These are phyloP conservation scores for Papiliotrema terrestris DNA, from an alignment of 1,284 basidiomycete species.

Conservation along the genomic window DNA sequence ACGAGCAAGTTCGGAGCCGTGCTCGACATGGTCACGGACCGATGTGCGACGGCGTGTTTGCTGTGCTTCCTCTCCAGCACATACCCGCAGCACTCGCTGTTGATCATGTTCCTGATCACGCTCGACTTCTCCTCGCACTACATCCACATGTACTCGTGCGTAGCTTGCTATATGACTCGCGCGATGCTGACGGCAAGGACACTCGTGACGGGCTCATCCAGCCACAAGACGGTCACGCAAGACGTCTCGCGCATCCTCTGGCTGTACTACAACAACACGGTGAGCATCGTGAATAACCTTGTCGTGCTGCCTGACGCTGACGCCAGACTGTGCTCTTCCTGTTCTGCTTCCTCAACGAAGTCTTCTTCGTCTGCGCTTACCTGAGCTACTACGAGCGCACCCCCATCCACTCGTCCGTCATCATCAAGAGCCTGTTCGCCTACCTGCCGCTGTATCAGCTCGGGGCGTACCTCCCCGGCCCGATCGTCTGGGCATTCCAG, in stretches of 20 bases:
- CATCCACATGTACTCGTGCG: slow-evolving; percentile 99
- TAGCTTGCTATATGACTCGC: slow-evolving; percentile 5
- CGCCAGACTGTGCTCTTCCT: slow-evolving; percentile 76
- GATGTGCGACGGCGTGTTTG: slow-evolving; percentile 93
- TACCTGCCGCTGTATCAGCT: background rate
- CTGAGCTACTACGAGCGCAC: slow-evolving; percentile 79
- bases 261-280: slow-evolving; percentile 90
- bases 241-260: slow-evolving; percentile 89
- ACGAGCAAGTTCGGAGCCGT: slow-evolving; percentile 96
- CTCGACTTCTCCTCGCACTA: slow-evolving; percentile 98
- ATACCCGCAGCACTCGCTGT: slow-evolving; percentile 75
- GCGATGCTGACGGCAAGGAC: slow-evolving; percentile 59
- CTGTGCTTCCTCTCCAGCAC: slow-evolving; percentile 89
- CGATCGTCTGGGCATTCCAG: slow-evolving; percentile 21
- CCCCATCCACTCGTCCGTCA: slow-evolving; percentile 25
- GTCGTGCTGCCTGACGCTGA: background rate
- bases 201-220: slow-evolving; percentile 83
- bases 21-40: slow-evolving; percentile 99
- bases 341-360: slow-evolving; percentile 94
- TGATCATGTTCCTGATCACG: slow-evolving; percentile 93
- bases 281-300: slow-evolving; percentile 50
- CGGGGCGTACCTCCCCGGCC: slow-evolving; percentile 18
- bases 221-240: slow-evolving; percentile 87
- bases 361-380: slow-evolving; percentile 95
- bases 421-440: slow-evolving; percentile 1